phyloP scores from a whole-genome alignment of 179 eudicot genomes.

The Gypsophila paniculata region DNA sequence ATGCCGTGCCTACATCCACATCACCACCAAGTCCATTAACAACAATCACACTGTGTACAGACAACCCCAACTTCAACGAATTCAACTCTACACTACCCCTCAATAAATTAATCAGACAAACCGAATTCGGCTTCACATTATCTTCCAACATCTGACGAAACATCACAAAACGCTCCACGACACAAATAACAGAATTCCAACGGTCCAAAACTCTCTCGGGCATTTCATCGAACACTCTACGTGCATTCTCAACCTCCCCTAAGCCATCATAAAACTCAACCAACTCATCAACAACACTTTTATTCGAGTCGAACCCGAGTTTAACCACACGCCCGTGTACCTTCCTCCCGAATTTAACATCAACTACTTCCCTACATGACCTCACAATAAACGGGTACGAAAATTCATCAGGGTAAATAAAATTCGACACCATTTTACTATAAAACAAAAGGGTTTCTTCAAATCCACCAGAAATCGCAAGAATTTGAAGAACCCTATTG shows the following conservation, averaged over 20 bases:
- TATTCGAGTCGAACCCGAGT: constrained; percentile 28
- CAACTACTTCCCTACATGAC: constrained; percentile 18
- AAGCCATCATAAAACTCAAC: constrained; percentile 25
- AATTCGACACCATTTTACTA: constrained; percentile 31
- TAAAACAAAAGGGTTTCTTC: constrained; percentile 29
- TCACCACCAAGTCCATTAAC: constrained; percentile 27
- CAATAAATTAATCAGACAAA: constrained; percentile 29
- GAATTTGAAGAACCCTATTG: constrained; percentile 23
- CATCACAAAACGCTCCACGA: constrained; percentile 17
- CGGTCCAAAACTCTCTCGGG: constrained; percentile 15
- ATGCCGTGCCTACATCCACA: constrained; percentile 32
- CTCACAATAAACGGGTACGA: constrained; percentile 35
- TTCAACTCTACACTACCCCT: constrained; percentile 34
- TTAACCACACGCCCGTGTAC: constrained; percentile 33
- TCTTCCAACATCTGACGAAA: constrained; percentile 28
- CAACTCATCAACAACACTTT: constrained; percentile 18
- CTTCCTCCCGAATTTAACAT: constrained; percentile 22
- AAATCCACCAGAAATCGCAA: constrained; percentile 22
- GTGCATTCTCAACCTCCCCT: constrained; percentile 21
- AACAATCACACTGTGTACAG: constrained; percentile 27
- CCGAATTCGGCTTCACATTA: constrained; percentile 23
- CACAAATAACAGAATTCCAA: constrained; percentile 29
- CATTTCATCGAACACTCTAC: constrained; percentile 26
- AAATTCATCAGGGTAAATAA: constrained; percentile 31
- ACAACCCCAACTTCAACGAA: constrained; percentile 26